Base-by-base conservation (phyloP, 2,329 filamentous ascomycete species). In the Fonsecaea pugnacius region DNA sequence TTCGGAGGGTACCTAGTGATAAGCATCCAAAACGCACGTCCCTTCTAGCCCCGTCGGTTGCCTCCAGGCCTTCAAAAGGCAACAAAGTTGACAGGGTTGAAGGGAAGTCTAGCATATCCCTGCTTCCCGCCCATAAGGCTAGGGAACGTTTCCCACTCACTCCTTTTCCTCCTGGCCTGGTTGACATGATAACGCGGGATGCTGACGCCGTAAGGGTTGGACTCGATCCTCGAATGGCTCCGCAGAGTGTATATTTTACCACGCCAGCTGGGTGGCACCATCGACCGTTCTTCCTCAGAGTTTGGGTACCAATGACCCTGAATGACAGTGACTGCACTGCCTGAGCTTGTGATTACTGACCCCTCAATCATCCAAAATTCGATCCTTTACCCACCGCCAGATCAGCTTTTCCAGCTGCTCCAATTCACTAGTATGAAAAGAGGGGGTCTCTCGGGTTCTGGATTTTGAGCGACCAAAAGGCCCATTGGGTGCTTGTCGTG, bases 1-100 rank as follows among this genome's bases (percentile, higher is more conserved):
- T 48, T 48, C 38, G 38, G 38, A 58, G 27, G 55, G 24, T 40
- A 30, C 27, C 27, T 30, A 48, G 38, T 58, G 55, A 58, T 58
- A 48, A 48, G 43, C 43, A 48, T 48, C 43, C 43, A 24, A 48
- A 48, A 27, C 18, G 43, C 43, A 48, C 43, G 43, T 14, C 21
- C 43, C 43, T 48, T 48, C 43, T 48, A 48, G 18, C 43, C 43
- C 43, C n/a, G 40, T 43, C 40, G 40, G n/a, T 21, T 18, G 40
- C 40, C 40, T 30, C 43, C 43, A 48, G 43, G 43, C 43, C 18
- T 24, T 48, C 18, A 18, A 27, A 24, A 27, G 10, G 43, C 18
- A 24, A 46, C 3, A 27, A 24, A 48, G 43, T 48, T 12, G 43
- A 48, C 43, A 48, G 43, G 43, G 43, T 48, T 18, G 9, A 48